Evolutionary conservation across 192 early-diverging fungal genomes (phyloP).

Genomic region (Funneliformis geosporum): DNA sequence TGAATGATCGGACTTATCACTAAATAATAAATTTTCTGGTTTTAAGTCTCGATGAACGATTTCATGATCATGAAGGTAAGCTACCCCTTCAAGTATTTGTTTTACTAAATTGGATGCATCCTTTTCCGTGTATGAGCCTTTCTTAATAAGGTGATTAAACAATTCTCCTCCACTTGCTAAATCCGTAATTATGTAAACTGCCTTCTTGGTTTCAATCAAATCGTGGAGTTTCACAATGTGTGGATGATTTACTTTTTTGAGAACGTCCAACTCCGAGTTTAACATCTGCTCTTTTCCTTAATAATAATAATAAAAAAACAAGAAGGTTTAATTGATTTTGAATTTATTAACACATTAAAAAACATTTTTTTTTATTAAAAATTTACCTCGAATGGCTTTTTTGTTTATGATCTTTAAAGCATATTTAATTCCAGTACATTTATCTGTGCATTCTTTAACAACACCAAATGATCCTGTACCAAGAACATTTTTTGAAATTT

Average conservation of each 20-base stretch:
- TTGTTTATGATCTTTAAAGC: constrained; percentile 80
- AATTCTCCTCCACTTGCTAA: constrained; percentile 87
- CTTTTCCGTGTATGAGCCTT: constrained; percentile 76
- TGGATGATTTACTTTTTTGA: constrained; percentile 75
- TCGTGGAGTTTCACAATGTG: constrained; percentile 82
- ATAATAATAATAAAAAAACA: not conserved
- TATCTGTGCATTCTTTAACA: constrained; percentile 67
- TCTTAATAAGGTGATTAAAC: constrained; percentile 74
- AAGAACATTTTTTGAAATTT: constrained; percentile 49
- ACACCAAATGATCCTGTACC: constrained; percentile 61
- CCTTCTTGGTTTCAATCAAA: constrained; percentile 71
- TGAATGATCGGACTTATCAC: constrained; percentile 54
- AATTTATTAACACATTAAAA: not conserved
- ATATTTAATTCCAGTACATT: constrained; percentile 55
- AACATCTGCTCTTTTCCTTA: constrained; percentile 66
- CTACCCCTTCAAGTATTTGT: constrained; percentile 78
- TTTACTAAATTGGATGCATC: constrained; percentile 79
- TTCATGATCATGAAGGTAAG: constrained; percentile 81
- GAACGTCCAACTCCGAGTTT: constrained; percentile 66
- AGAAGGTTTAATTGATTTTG: not conserved
- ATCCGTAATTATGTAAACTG: constrained; percentile 73
- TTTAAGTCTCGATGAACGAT: constrained; percentile 88
- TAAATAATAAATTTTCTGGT: constrained; percentile 87
- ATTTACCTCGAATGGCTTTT: constrained; percentile 49
- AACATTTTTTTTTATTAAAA: not conserved